Conservation (phyloP, 805 yeast genomes). For the Sungouiella thailandica region DNA sequence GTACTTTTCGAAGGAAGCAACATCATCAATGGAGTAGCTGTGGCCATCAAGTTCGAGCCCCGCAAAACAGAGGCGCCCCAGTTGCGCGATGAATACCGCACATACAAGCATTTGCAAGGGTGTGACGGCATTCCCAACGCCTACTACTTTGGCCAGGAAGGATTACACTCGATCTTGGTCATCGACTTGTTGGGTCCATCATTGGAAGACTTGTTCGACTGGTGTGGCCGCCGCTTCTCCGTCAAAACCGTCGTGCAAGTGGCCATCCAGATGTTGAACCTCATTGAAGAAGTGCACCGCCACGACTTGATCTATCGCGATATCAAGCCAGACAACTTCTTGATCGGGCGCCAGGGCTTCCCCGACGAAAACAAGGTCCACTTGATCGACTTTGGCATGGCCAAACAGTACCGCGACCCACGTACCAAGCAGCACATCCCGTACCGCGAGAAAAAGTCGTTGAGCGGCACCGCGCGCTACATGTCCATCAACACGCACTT, state of each 20-base stretch:
- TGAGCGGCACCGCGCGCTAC: conserved; percentile 97
- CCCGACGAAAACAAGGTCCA: conserved; percentile 65
- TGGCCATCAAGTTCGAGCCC: conserved; percentile 79
- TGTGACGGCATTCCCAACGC: conserved; percentile 77
- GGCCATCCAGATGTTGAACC: conserved; percentile 71
- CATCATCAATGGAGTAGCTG: conserved; percentile 57
- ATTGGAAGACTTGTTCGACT: conserved; percentile 76
- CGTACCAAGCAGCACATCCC: conserved; percentile 78
- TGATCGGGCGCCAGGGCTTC: conserved; percentile 59
- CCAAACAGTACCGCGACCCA: conserved; percentile 79
- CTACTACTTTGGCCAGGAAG: conserved; percentile 82
- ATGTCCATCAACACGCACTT: conserved; percentile 93
- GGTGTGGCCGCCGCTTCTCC: conserved; percentile 78
- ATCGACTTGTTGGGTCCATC: conserved; percentile 79
- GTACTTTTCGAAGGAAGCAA: conserved; percentile 80
- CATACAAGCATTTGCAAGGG: conserved; percentile 66
- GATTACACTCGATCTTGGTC: conserved; percentile 70
- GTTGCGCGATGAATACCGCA: conserved; percentile 73
- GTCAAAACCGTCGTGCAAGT: conserved; percentile 69
- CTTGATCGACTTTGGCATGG: conserved; percentile 83
- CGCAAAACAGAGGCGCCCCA: conserved; percentile 82
- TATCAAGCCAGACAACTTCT: conserved; percentile 78
- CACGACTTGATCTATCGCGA: conserved; percentile 76
- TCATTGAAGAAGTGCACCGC: conserved; percentile 70
- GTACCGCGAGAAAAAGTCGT: conserved; percentile 90